Evolutionary conservation across 345 rosid species (phyloP).

Genomic region (Brassica nigra): DNA sequence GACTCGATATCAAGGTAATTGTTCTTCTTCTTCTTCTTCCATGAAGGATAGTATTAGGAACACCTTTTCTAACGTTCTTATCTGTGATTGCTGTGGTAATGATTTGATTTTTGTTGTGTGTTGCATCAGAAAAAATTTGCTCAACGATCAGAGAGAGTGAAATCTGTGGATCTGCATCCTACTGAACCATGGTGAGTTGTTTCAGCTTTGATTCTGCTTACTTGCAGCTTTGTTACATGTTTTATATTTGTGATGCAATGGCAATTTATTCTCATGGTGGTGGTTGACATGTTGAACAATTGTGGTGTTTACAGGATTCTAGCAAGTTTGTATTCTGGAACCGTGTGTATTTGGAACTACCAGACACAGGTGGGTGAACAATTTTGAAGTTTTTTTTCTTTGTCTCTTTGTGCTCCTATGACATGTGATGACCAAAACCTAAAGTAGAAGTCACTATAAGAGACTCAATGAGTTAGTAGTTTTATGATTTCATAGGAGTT

Average conservation of each 20-base stretch:
- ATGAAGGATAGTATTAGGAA: neutral
- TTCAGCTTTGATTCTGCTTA: neutral
- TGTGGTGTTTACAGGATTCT: conserved; percentile 52
- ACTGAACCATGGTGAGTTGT: conserved; percentile 77
- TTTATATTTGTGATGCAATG: neutral
- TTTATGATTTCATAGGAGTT: conserved; percentile 6
- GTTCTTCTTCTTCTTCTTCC: neutral
- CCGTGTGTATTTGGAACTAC: conserved; percentile 72
- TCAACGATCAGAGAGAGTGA: conserved; percentile 65
- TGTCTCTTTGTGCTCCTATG: neutral
- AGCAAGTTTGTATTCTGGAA: conserved; percentile 70
- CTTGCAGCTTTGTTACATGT: neutral
- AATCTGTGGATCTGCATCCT: conserved; percentile 71
- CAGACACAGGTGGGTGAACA: conserved; percentile 74
- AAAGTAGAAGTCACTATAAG: neutral
- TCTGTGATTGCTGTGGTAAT: neutral
- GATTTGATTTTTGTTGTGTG: conserved; percentile 4
- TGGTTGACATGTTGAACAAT: neutral
- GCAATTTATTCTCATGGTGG: neutral
- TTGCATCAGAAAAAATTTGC: conserved; percentile 56
- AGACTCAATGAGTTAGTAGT: neutral
- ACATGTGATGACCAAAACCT: neutral
- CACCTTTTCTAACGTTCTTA: neutral
- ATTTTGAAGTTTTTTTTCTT: neutral
- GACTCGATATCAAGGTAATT: conserved; percentile 43